Percentiles rank a stretch among this genome's conserved stretches.
phyloP scores from a whole-genome alignment of 805 yeast genomes.

The Candida patagonica region DNA sequence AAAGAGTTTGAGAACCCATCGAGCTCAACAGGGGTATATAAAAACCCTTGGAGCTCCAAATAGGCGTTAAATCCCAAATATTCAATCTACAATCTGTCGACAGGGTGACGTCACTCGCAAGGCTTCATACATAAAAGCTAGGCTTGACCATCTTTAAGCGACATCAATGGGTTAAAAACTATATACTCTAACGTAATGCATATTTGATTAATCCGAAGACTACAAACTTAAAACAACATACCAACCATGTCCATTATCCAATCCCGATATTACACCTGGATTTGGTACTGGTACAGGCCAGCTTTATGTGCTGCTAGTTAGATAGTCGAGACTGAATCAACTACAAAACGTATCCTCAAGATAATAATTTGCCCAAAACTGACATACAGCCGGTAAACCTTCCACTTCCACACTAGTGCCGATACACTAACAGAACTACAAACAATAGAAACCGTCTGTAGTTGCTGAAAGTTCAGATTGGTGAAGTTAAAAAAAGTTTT shows the following conservation, averaged over 20 bases:
- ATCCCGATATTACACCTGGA: background rate
- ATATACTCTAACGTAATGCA: too few species aligned
- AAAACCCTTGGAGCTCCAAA: constrained; percentile 15
- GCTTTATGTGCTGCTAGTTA: background rate
- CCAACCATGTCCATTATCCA: constrained; percentile 1
- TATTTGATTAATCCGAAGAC: too few species aligned
- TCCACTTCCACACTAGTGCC: constrained; percentile 31
- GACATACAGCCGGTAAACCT: constrained; percentile 3
- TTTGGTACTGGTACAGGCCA: constrained; percentile 1
- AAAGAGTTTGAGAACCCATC: constrained; percentile 23
- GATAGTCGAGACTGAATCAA: background rate
- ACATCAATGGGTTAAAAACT: background rate
- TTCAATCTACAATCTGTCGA: constrained; percentile 89
- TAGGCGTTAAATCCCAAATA: constrained; percentile 42
- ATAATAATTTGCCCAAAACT: background rate
- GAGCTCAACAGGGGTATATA: background rate
- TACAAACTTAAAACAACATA: background rate
- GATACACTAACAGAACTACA: constrained; percentile 12
- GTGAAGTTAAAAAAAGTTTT: too few species aligned
- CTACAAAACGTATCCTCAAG: background rate
- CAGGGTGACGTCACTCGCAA: constrained; percentile 50
- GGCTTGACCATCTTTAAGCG: background rate
- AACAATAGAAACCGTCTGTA: too few species aligned
- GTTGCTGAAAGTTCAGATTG: too few species aligned
- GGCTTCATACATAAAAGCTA: constrained; percentile 19